Evolutionary conservation across 331 rosid genomes (phyloP), one percentile per base, ranked within the genome.

Genomic region (Saraca asoca): DNA sequence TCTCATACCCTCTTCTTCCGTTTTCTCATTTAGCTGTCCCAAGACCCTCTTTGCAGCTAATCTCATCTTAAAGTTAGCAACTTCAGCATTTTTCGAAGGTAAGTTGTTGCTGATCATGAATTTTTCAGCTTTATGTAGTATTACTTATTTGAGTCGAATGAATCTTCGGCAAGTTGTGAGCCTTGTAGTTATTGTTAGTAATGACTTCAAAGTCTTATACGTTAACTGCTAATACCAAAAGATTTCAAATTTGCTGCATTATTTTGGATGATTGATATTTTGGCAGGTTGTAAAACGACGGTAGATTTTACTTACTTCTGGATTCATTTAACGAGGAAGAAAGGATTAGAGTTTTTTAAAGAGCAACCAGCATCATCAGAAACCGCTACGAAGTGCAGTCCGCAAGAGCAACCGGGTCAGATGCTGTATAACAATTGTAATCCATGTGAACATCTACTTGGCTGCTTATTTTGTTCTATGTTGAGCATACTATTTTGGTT

Each of bases 261-360:
- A 48, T 72, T 60, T 78, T 43, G 68, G 38, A 33, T 75, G 67
- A 72, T 81, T 69, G 61, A 77, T 70, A 58, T 77, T 80, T 77
- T 79, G 70, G 69, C 80, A 87, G 92, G 79, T 48, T 83, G 80
- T 86, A 75, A 78, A 78, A 44, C 82, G 18, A 43, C 57, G 72
- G 62, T 82, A 74, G 81, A 66, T 64, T 74, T 66, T 78, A 70
- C 81, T 79, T 84, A 84, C 79, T 75, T 79, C 70, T 75, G 69
- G 75, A 75, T 76, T 73, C 75, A 73, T 57, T 24, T 1, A 45
- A 68, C 52, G 71, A 64, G 66, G 41, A 62, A 73, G 79, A 72
- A 74, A 58, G 64, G 83, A 81, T 52, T 81, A 69, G 65, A 79
- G 81, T 82, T 73, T 71, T 82, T 80, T 38, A 33, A 65, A 51